Evolutionary conservation across 1,284 basidiomycete species (phyloP), one percentile per base, ranked within the genome.

Genomic region (Tausonia pullulans): DNA sequence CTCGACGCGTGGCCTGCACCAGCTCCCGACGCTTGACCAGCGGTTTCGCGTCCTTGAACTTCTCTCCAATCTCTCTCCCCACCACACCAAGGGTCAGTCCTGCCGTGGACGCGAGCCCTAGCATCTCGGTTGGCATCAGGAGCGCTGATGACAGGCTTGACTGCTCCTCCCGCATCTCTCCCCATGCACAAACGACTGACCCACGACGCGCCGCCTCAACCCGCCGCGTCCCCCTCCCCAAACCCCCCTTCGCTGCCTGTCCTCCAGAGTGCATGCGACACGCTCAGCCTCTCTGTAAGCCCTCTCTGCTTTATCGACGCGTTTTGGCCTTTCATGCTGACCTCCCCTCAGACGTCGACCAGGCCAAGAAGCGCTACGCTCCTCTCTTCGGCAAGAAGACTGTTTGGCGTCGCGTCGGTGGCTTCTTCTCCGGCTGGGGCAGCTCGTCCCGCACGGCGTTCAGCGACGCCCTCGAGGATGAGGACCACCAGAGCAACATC

Each of bases 1-100:
- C 4, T 52, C 64, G 5, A 55, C 53, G 9, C 50, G 65, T 11
- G 56, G 51, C 53, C 61, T 49, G 46, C n/a, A 58, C 13, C 16
- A 71, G 55, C 72, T 75, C 11, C 90, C 90, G 0, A 86, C 86
- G 0, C 72, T 85, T 13, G 84, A 87, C 46, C 90, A 96, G 74
- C 86, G 93, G 13, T 79, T 82, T 57, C 87, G 91, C 58, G 85
- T 96, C 16, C 82, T 96, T 51, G 84, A 91, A 65, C 82, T 96
- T 58, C 81, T 97, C 62, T 87, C 88, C 43, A 87, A 87, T 5
- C 81, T 97, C 59, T 85, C 89, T 0, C 84, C 90, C 0, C 90
- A 94, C 73, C 87, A 96, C 76, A 96, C 93, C 27, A 85, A 86
- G 66, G 27, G 27, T 27, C 27, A 27, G 27, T 27, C 27, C 27